Conservation (phyloP, 2,329 filamentous ascomycete genomes). For the Trichoderma koningiopsis region DNA sequence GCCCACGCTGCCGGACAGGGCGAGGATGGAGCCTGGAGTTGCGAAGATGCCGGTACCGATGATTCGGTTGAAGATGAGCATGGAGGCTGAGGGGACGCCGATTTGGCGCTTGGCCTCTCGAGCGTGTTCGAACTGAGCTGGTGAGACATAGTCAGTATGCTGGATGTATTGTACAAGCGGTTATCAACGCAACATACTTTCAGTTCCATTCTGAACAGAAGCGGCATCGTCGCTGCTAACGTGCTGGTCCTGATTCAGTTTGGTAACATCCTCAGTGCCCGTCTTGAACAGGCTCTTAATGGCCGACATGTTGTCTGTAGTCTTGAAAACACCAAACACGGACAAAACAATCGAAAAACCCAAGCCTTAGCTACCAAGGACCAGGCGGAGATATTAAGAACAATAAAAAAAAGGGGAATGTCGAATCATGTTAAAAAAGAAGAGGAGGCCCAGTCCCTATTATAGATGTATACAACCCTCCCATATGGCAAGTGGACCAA, state of each 20-base stretch:
- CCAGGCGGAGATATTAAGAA: not conserved
- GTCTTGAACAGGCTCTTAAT: slow-evolving; percentile 6
- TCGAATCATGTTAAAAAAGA: not conserved
- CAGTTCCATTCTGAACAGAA: slow-evolving; percentile 19
- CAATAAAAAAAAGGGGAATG: not conserved
- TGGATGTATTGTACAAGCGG: not conserved
- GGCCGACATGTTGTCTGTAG: slow-evolving; percentile 5
- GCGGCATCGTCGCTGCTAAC: slow-evolving; percentile 20
- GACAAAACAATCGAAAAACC: not conserved
- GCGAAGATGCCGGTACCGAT: slow-evolving; percentile 70
- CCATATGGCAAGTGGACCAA: not conserved
- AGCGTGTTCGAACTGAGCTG: slow-evolving; percentile 42
- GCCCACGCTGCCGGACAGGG: slow-evolving; percentile 61
- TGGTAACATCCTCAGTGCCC: slow-evolving; percentile 13
- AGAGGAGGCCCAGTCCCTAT: not conserved
- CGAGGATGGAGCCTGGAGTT: slow-evolving; percentile 60
- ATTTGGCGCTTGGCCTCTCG: slow-evolving; percentile 57
- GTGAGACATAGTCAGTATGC: not conserved
- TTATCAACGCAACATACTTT: not conserved
- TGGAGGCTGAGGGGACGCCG: slow-evolving; percentile 56
- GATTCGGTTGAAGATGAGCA: slow-evolving; percentile 66
- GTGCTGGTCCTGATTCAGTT: not conserved
- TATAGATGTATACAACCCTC: slow-evolving; percentile 11
- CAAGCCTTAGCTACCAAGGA: not conserved
- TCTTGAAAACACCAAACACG: not conserved